A percentile compares a stretch with the other conserved stretches of the same genome.
These are phyloP conservation scores for Oenanthe javanica DNA, from an alignment of 140 eudicot genomes.

Conservation along the genomic window DNA sequence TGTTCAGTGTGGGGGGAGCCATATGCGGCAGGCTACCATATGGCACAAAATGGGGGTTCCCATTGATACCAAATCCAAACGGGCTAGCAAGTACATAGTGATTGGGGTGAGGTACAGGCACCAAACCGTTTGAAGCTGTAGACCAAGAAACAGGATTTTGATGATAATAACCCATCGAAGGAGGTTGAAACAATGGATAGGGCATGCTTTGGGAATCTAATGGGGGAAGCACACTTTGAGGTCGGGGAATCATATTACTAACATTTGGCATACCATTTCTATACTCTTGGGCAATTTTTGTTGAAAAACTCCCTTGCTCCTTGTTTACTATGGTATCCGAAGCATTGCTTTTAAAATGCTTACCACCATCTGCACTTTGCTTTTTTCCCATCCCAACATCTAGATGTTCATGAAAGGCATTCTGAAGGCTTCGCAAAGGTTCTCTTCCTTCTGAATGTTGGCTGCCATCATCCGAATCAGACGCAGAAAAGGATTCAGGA, in stretches of 20 bases:
- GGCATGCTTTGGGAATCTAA: slow-evolving; percentile 51
- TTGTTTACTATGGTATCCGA: slow-evolving; percentile 3
- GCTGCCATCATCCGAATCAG: slow-evolving; percentile 67
- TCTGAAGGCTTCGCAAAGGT: slow-evolving; percentile 21
- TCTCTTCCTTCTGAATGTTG: slow-evolving; percentile 62
- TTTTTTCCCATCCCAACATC: slow-evolving; percentile 17
- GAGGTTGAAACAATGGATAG: slow-evolving; percentile 67
- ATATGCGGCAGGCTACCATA: slow-evolving; percentile 60
- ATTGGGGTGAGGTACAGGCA: slow-evolving; percentile 64
- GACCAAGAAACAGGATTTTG: slow-evolving; percentile 75
- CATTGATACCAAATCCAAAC: slow-evolving; percentile 48
- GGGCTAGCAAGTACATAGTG: slow-evolving; percentile 61
- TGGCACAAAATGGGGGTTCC: slow-evolving; percentile 57
- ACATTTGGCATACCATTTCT: slow-evolving; percentile 28
- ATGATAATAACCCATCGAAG: slow-evolving; percentile 66
- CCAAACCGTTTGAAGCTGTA: slow-evolving; percentile 49
- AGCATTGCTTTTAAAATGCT: slow-evolving; percentile 18
- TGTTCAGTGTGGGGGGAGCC: slow-evolving; percentile 49
- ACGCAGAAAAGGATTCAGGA: slow-evolving; percentile 43
- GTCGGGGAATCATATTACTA: slow-evolving; percentile 23
- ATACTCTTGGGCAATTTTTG: slow-evolving; percentile 19
- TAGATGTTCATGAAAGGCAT: slow-evolving; percentile 10
- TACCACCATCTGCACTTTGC: slow-evolving; percentile 19
- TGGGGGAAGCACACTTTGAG: slow-evolving; percentile 43
- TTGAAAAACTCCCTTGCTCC: slow-evolving; percentile 16